Percentiles rank a stretch among this genome's conserved stretches.
Conservation (phyloP, 495 filamentous ascomycete species). For the Antarctomyces pellizariae region DNA sequence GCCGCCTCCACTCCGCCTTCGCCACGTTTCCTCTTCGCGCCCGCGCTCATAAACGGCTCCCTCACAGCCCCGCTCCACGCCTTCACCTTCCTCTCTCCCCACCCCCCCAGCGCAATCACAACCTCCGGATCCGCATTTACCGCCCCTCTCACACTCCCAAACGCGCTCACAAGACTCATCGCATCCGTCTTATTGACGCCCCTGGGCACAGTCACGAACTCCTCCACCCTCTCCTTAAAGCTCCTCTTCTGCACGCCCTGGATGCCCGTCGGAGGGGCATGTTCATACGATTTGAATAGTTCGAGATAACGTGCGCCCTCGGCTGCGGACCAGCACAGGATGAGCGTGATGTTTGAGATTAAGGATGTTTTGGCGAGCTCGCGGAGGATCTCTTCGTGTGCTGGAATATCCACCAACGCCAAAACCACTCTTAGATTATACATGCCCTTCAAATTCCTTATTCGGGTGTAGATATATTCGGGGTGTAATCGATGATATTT, state of each 20-base stretch:
- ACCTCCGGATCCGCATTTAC: constrained; percentile 77
- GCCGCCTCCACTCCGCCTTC: constrained; percentile 13
- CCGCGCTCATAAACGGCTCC: constrained; percentile 57
- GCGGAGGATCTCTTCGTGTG: constrained; percentile 54
- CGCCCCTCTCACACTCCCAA: constrained; percentile 67
- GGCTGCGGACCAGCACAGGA: constrained; percentile 80
- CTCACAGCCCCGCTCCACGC: constrained; percentile 59
- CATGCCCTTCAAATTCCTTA: constrained; percentile 52
- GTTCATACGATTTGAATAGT: constrained; percentile 78
- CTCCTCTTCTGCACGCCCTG: constrained; percentile 56
- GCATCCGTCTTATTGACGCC: constrained; percentile 90
- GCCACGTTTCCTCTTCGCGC: constrained; percentile 26
- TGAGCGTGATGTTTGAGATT: constrained; percentile 75
- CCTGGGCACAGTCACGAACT: constrained; percentile 76
- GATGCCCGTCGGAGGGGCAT: constrained; percentile 60
- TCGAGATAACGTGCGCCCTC: constrained; percentile 89
- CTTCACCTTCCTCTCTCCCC: constrained; percentile 87
- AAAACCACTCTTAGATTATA: constrained; percentile 70
- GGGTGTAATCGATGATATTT: constrained; percentile 97
- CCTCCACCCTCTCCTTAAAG: constrained; percentile 74
- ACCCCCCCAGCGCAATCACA: constrained; percentile 57
- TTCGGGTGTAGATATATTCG: constrained; percentile 90
- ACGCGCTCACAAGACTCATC: constrained; percentile 61
- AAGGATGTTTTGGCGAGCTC: constrained; percentile 77
- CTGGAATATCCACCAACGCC: constrained; percentile 80